These are phyloP conservation scores for Casuarina equisetifolia DNA, from an alignment of 306 rosid species.

Conservation along the genomic window DNA sequence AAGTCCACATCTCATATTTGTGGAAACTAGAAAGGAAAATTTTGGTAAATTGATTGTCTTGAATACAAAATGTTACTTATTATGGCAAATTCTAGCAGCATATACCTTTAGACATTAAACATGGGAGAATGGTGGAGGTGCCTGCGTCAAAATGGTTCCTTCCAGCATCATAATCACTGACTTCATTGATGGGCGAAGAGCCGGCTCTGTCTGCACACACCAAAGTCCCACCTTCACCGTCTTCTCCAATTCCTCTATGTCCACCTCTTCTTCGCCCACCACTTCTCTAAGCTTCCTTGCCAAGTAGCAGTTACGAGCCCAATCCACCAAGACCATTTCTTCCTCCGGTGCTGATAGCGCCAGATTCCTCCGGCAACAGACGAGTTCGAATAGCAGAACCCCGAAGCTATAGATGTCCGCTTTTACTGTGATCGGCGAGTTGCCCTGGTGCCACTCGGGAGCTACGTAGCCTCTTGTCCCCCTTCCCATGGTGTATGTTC, in stretches of 20 bases:
- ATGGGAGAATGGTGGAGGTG: neutral
- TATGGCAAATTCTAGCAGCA: neutral
- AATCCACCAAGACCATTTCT: neutral
- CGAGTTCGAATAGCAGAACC: neutral
- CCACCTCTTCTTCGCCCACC: constrained; percentile 2
- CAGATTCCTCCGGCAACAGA: constrained; percentile 9
- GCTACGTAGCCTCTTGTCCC: constrained; percentile 3
- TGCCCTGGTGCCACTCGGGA: constrained; percentile 2
- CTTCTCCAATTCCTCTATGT: neutral
- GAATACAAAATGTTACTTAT: no score
- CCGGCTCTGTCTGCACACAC: constrained; percentile 6
- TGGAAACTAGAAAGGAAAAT: no score
- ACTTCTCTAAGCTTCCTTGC: neutral
- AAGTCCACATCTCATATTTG: no score
- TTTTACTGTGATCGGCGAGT: neutral
- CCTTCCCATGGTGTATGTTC: neutral
- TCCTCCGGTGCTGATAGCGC: neutral
- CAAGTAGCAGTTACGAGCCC: neutral
- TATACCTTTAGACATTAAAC: neutral
- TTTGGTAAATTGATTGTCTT: no score
- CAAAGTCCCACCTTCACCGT: constrained; percentile 1
- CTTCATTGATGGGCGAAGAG: neutral
- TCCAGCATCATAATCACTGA: constrained; percentile 6
- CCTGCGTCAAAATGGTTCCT: neutral
- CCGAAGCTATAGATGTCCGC: constrained; percentile 7